Evolutionary conservation across 805 yeast genomes (phyloP).

Genomic region (Candida fluviatilis): DNA sequence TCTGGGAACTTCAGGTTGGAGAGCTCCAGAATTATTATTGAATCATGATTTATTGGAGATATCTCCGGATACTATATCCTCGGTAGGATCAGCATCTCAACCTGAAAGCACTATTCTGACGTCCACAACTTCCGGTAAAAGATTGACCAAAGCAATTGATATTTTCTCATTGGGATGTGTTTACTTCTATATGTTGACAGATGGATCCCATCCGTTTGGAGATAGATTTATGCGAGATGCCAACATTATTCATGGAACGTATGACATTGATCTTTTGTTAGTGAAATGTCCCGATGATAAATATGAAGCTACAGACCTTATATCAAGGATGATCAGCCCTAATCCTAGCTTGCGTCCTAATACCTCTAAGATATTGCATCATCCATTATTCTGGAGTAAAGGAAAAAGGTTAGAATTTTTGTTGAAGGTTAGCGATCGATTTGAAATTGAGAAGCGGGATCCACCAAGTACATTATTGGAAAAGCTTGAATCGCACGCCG

Average conservation of each 20-base stretch:
- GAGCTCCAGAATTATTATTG: constrained; percentile 85
- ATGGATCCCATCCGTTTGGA: constrained; percentile 95
- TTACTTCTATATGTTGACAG: constrained; percentile 77
- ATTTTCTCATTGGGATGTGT: constrained; percentile 94
- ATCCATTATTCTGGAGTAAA: constrained; percentile 84
- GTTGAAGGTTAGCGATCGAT: constrained; percentile 83
- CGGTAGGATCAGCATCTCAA: constrained; percentile 14
- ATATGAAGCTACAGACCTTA: constrained; percentile 69
- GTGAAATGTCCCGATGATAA: constrained; percentile 37
- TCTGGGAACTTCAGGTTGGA: constrained; percentile 93
- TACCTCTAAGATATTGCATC: constrained; percentile 62
- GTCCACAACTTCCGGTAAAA: constrained; percentile 27
- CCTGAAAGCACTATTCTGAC: constrained; percentile 9
- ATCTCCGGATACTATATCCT: constrained; percentile 34
- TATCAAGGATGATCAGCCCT: constrained; percentile 62
- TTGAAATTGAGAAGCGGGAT: constrained; percentile 79
- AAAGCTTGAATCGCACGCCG: constrained; percentile 50
- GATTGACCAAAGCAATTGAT: constrained; percentile 86
- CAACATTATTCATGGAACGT: constrained; percentile 71
- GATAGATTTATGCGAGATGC: constrained; percentile 83
- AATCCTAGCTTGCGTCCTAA: constrained; percentile 72
- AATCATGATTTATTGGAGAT: constrained; percentile 34
- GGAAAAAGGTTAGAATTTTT: constrained; percentile 78
- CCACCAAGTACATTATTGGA: constrained; percentile 64
- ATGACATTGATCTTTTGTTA: constrained; percentile 46